Base-by-base conservation (phyloP, 2,329 filamentous ascomycete species). In the Cryphonectria parasitica region DNA sequence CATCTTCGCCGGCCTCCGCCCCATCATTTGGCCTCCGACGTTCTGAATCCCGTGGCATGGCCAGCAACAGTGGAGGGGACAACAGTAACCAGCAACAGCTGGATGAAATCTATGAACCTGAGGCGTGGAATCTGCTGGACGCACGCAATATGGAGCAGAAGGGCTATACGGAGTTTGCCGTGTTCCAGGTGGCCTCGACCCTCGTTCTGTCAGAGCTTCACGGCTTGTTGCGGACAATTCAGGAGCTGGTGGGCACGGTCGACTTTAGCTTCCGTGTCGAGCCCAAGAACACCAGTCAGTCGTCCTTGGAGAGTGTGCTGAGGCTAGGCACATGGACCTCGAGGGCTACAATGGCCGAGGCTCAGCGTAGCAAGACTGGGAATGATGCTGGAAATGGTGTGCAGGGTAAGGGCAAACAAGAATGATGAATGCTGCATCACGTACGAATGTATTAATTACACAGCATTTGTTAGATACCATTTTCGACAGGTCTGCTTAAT, bases 101-200 rank as follows among this genome's bases (percentile, higher is more conserved):
- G 17, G 25, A 61, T 17, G 66, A 31, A 45, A 2, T 25, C 41
- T 25, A 28, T 5, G 58, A 63, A 19, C 56, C 64, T 3, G 63
- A 71, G 36, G 49, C 43, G 19, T 68, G 71, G 60, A 74, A 88
- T 67, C 89, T 93, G 17, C 77, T 93, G 25, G 88, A 87, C 74
- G 80, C 92, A 2, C 79, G 84, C 71, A 90, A 93, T 77, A 86
- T 93, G 72, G 86, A 89, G 2, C 90, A 93, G 77, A 90, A 90
- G 0, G 91, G 91, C 0, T 94, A 93, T 79, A 88, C 90, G 2
- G 90, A 91, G 67, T 94, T 94, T 80, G 91, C 91, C 0, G 90
- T 93, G 11, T 82, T 93, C 74, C 91, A 94, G 76, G 89, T 94
- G 54, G 91, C 90, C 73, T 91, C 88, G 68, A 84, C 87, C 68